Conservation (phyloP, 352 stramenopile genomes). For the Pythium rishiriense region DNA sequence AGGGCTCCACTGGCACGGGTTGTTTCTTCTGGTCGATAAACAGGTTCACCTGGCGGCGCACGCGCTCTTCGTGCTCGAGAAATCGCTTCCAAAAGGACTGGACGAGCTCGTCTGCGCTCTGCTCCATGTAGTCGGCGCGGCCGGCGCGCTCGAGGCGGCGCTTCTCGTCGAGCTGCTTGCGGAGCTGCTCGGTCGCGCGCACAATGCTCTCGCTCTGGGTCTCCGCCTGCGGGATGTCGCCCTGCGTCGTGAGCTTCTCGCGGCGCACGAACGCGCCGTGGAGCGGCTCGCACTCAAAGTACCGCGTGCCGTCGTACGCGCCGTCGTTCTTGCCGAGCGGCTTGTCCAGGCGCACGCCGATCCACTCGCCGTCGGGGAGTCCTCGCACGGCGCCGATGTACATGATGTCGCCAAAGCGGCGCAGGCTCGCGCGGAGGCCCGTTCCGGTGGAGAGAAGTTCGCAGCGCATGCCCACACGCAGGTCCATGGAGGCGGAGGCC, state of each 20-base stretch:
- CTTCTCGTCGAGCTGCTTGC: slow-evolving; percentile 39
- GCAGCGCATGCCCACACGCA: slow-evolving; percentile 47
- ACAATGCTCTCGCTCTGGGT: slow-evolving; percentile 55
- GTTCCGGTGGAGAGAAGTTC: slow-evolving; percentile 47
- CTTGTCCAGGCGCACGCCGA: slow-evolving; percentile 74
- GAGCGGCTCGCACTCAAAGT: slow-evolving; percentile 61
- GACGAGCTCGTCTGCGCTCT: slow-evolving; percentile 51
- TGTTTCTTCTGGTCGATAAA: slow-evolving; percentile 70
- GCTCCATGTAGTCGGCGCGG: slow-evolving; percentile 36
- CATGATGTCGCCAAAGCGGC: slow-evolving; percentile 66
- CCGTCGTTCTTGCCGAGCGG: slow-evolving; percentile 79
- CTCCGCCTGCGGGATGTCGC: slow-evolving; percentile 52
- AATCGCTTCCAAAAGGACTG: slow-evolving; percentile 71
- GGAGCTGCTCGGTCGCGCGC: slow-evolving; percentile 49
- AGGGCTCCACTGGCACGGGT: slow-evolving; percentile 35
- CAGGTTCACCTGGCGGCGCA: slow-evolving; percentile 47
- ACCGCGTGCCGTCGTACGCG: slow-evolving; percentile 43
- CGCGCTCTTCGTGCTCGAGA: slow-evolving; percentile 45
- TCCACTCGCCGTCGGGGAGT: slow-evolving; percentile 61
- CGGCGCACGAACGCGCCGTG: slow-evolving; percentile 70
- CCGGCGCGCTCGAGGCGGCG: slow-evolving; percentile 26
- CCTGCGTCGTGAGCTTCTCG: slow-evolving; percentile 53
- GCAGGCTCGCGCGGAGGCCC: slow-evolving; percentile 55
- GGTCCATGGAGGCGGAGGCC: not conserved
- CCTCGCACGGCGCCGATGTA: slow-evolving; percentile 58